Base-by-base conservation (phyloP, 2,329 filamentous ascomycete genomes). In the Pyrenophora tritici-repentis region DNA sequence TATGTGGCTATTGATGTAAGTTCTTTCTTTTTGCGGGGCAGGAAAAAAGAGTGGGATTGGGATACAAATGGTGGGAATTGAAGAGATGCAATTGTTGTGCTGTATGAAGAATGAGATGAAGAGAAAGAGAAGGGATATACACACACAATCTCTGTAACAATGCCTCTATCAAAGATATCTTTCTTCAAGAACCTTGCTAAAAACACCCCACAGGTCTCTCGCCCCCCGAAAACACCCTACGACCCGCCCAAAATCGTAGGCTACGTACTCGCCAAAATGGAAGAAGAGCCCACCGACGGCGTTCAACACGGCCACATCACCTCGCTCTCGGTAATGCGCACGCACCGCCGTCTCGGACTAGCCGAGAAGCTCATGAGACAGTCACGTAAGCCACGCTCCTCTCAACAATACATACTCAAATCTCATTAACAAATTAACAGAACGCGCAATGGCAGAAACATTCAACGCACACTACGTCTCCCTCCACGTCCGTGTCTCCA, bases 181-280 rank as follows among this genome's bases (percentile, higher is more conserved):
- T 20, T 2, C 5, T 3, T 20, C 18, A 20, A 20, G 18, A 20
- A 20, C 18, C 18, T 20, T 3, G 18, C 9, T 42, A 32, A 31
- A 4, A 13, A 34, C 37, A 55, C 38, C 3, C 1, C 3, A 1
- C 40, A 80, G 78, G 87, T 92, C 50, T 89, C 88, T 16, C 85
- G 91, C 31, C 89, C 91, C 29, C 83, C 83, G 64, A 87, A 87
- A 72, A 85, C 87, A 0, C 86, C 87, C 39, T 89, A 93, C 75
- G 89, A 95, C 74, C 94, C 95, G 67, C 94, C 94, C 62, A 96
- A 97, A 77, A 96, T 99, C 55, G 94, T 99, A 18, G 94, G 94
- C 66, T 99, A 99, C 73, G 94, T 99, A n/a, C 86, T 99, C 20
- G 94, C 94, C 43, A 99, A 99, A 83, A 99, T 99, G 92, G 94